Percentiles rank a stretch among this genome's conserved stretches.
phyloP scores from a whole-genome alignment of 352 stramenopile species.

The Vaucheria bursata region DNA sequence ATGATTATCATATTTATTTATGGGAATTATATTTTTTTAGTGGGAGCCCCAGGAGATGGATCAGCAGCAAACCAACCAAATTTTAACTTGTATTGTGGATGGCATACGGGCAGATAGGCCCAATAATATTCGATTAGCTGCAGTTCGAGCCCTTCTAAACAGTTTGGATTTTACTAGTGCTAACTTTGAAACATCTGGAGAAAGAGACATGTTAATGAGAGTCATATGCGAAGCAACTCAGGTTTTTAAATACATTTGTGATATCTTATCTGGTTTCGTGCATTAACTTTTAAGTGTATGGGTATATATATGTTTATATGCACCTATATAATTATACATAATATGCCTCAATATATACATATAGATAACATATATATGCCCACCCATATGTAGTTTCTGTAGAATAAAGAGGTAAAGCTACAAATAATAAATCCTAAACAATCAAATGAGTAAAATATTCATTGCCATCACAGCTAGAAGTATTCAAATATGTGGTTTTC shows the following conservation, averaged over 20 bases:
- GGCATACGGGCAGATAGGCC: constrained; percentile 76
- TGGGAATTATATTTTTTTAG: constrained; percentile 8
- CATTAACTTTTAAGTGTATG: not conserved
- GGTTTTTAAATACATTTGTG: constrained; percentile 11
- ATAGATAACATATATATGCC: no score
- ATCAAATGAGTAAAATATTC: no score
- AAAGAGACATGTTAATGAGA: constrained; percentile 88
- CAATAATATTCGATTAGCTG: constrained; percentile 75
- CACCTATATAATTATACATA: no score
- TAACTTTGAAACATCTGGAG: constrained; percentile 89
- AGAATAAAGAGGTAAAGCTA: no score
- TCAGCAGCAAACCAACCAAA: constrained; percentile 67
- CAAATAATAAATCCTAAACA: no score
- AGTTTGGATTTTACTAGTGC: constrained; percentile 84
- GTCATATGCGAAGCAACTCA: constrained; percentile 81
- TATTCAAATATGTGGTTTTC: not conserved
- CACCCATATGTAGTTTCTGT: no score
- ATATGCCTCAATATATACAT: no score
- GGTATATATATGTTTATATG: not conserved
- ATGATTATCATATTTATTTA: not conserved
- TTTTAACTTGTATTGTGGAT: constrained; percentile 92
- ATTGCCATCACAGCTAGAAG: not conserved
- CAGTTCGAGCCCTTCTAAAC: constrained; percentile 81
- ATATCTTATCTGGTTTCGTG: not conserved
- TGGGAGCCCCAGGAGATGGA: constrained; percentile 49